Evolutionary conservation across 2,329 filamentous ascomycete species (phyloP).

Genomic region (Diplodia seriata): DNA sequence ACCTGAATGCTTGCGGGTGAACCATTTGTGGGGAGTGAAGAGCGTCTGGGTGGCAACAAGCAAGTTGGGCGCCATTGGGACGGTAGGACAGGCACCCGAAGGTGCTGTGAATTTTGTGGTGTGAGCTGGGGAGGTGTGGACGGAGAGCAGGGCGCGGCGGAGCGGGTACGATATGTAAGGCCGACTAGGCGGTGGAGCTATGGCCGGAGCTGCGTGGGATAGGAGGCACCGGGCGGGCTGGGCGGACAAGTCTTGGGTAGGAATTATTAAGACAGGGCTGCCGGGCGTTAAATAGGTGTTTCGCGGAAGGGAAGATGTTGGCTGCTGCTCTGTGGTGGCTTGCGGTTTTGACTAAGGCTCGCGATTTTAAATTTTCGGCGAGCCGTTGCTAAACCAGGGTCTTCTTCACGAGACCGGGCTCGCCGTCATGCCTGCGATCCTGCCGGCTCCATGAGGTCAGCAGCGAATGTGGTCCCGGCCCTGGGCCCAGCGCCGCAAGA

Average conservation of each 20-base stretch:
- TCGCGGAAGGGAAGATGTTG: constrained; percentile 15
- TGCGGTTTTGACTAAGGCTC: constrained; percentile 30
- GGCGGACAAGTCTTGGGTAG: not conserved
- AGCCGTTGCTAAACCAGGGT: constrained; percentile 20
- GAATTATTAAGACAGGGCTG: not conserved
- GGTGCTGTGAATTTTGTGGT: constrained; percentile 18
- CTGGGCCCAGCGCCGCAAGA: not conserved
- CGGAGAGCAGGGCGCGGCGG: not conserved
- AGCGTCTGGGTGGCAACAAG: constrained; percentile 57
- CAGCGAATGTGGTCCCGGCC: constrained; percentile 4
- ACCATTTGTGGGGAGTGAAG: constrained; percentile 59
- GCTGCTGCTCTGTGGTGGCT: constrained; percentile 27
- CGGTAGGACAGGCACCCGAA: not conserved
- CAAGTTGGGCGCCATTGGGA: constrained; percentile 58
- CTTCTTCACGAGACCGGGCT: constrained; percentile 27
- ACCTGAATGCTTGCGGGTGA: constrained; percentile 48
- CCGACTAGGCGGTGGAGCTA: constrained; percentile 18
- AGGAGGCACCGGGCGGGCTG: constrained; percentile 14
- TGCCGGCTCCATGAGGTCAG: constrained; percentile 5
- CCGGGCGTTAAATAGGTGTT: constrained; percentile 25
- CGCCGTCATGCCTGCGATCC: constrained; percentile 7
- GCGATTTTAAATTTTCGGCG: constrained; percentile 30
- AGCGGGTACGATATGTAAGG: constrained; percentile 13
- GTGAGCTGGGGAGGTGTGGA: constrained; percentile 15
- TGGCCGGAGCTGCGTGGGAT: not conserved